Percentiles rank a stretch among this genome's conserved stretches.
Conservation (phyloP, 1,139 yeast genomes). For the Suhomyces ambrosiae region DNA sequence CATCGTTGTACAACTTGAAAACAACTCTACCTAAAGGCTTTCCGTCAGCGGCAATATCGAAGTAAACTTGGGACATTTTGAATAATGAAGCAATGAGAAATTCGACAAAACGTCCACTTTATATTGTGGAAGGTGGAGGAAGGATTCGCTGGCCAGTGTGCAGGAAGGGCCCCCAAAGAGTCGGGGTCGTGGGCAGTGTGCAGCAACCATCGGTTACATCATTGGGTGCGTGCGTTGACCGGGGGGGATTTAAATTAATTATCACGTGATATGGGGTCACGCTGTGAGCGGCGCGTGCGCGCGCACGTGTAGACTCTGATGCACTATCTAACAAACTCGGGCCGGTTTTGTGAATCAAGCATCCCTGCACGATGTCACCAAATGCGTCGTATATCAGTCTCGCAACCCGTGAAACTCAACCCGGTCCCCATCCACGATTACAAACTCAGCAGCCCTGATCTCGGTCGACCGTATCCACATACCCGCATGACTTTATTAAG, state of each 20-base stretch:
- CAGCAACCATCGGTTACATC: slow-evolving; percentile 1
- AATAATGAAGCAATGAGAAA: slow-evolving; percentile 3
- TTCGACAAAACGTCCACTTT: slow-evolving; percentile 5
- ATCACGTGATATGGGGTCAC: too few relatives aligned
- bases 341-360: too few relatives aligned
- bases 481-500: too few relatives aligned
- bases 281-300: background rate
- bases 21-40: slow-evolving; percentile 67
- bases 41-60: slow-evolving; percentile 75
- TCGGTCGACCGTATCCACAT: too few relatives aligned
- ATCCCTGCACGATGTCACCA: too few relatives aligned
- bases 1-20: slow-evolving; percentile 88
- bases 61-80: slow-evolving; percentile 64
- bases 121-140: slow-evolving; percentile 5
- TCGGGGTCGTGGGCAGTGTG: slow-evolving; percentile 1
- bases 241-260: too few relatives aligned
- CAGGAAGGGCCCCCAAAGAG: slow-evolving; percentile 1
- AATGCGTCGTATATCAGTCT: too few relatives aligned
- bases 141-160: slow-evolving; percentile 3
- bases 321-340: too few relatives aligned
- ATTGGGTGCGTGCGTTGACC: background rate
- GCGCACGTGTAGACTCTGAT: background rate
- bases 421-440: too few relatives aligned
- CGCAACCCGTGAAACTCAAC: too few relatives aligned
- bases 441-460: too few relatives aligned